These are phyloP conservation scores for Blastocystis sp. DNA, from an alignment of 352 stramenopile species.

Conservation along the genomic window DNA sequence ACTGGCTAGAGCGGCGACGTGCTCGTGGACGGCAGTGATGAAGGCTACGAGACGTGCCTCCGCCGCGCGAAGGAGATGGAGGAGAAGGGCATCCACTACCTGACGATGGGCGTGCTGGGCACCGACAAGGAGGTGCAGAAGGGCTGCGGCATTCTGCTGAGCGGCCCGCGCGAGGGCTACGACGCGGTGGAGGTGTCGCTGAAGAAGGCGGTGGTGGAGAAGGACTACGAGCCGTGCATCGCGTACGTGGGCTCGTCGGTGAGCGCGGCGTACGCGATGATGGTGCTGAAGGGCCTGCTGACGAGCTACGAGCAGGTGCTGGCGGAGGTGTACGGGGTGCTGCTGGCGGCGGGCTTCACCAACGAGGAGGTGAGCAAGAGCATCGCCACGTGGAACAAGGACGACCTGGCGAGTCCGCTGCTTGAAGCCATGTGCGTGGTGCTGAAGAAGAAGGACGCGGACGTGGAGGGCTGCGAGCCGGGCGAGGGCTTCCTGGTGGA, in stretches of 20 bases:
- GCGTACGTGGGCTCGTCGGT: slow-evolving; percentile 92
- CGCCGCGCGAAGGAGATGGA: slow-evolving; percentile 85
- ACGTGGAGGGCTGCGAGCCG: slow-evolving; percentile 76
- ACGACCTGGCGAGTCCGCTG: slow-evolving; percentile 91
- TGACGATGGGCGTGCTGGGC: slow-evolving; percentile 82
- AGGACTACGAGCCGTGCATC: slow-evolving; percentile 79
- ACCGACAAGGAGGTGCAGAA: slow-evolving; percentile 46
- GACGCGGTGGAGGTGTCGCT: slow-evolving; percentile 92
- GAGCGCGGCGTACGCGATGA: slow-evolving; percentile 98
- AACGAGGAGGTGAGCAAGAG: slow-evolving; percentile 86
- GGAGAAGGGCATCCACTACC: slow-evolving; percentile 91
- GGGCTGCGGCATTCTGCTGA: slow-evolving; percentile 92
- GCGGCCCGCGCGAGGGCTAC: slow-evolving; percentile 88
- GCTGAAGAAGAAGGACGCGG: slow-evolving; percentile 90
- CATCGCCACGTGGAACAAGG: slow-evolving; percentile 96
- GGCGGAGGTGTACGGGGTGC: slow-evolving; percentile 92
- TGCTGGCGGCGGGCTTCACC: slow-evolving; percentile 86
- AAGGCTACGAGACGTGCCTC: slow-evolving; percentile 95
- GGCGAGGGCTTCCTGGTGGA: slow-evolving; percentile 81
- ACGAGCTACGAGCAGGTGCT: slow-evolving; percentile 97
- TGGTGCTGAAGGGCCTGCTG: slow-evolving; percentile 99
- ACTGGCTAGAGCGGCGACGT: slow-evolving; percentile 85
- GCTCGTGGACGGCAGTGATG: slow-evolving; percentile 96
- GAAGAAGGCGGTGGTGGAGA: slow-evolving; percentile 90
- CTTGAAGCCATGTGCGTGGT: slow-evolving; percentile 97